These are phyloP conservation scores for Metschnikowia santaceciliae DNA, from an alignment of 805 yeast species.

Conservation along the genomic window DNA sequence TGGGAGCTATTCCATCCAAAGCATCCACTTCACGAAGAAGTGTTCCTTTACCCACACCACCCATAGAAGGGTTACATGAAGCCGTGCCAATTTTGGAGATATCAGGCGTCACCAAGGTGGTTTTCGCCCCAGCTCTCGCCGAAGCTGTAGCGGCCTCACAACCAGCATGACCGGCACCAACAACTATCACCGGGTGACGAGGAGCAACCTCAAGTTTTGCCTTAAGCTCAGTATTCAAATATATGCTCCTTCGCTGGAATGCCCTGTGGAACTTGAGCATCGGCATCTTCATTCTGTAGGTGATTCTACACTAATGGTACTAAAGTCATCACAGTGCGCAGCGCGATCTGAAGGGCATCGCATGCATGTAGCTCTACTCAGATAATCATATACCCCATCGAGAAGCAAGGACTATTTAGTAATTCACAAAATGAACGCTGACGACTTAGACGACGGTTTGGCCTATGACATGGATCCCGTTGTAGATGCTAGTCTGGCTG, in stretches of 20 bases:
- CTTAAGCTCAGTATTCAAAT: slow-evolving; percentile 35
- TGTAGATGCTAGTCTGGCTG: not conserved
- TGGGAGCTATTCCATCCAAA: slow-evolving; percentile 84
- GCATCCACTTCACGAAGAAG: slow-evolving; percentile 92
- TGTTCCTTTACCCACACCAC: slow-evolving; percentile 98
- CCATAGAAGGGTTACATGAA: slow-evolving; percentile 96
- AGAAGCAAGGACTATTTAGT: not conserved
- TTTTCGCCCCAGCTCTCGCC: slow-evolving; percentile 73
- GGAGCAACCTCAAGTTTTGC: slow-evolving; percentile 26
- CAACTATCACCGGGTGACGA: slow-evolving; percentile 67
- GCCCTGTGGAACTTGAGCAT: not conserved
- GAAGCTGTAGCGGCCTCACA: slow-evolving; percentile 95
- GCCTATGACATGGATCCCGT: slow-evolving; percentile 50
- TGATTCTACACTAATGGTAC: not conserved
- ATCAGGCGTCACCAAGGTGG: slow-evolving; percentile 75
- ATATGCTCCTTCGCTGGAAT: slow-evolving; percentile 15
- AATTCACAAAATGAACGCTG: slow-evolving; percentile 27
- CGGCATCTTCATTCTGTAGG: not conserved
- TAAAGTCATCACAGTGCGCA: slow-evolving; percentile 2
- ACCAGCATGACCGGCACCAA: slow-evolving; percentile 99
- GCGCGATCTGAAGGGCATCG: slow-evolving; percentile 1
- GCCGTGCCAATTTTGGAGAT: slow-evolving; percentile 81
- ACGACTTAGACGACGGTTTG: slow-evolving; percentile 78
- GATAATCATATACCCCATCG: not conserved
- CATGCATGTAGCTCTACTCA: not conserved